Evolutionary conservation across 2,329 filamentous ascomycete species (phyloP).

Genomic region (Cryphonectria naterciae): DNA sequence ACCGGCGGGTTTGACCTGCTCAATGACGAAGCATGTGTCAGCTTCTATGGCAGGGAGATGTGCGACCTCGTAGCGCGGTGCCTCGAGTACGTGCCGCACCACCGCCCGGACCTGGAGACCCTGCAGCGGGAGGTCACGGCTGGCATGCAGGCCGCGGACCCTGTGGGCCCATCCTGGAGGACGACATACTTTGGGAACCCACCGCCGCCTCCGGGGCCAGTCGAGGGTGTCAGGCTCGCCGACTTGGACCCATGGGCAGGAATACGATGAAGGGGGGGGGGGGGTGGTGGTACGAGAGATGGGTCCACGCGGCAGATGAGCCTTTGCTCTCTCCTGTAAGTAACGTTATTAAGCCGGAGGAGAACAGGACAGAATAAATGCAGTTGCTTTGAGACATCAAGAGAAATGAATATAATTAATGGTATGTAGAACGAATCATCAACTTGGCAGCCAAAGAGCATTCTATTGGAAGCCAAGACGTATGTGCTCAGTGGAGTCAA

Average conservation of each 20-base stretch:
- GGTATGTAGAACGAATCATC: background rate
- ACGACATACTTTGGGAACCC: background rate
- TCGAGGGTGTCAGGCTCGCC: background rate
- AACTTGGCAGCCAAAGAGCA: background rate
- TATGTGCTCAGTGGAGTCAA: background rate
- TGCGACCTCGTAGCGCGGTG: slow-evolving; percentile 15
- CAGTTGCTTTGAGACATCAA: background rate
- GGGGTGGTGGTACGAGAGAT: no score
- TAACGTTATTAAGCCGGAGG: background rate
- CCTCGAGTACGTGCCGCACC: slow-evolving; percentile 11
- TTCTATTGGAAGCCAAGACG: background rate
- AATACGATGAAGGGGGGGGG: background rate
- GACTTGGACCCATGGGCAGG: slow-evolving; percentile 2
- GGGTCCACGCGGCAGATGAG: no score
- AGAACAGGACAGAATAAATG: background rate
- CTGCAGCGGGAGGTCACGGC: slow-evolving; percentile 7
- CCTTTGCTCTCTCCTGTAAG: background rate
- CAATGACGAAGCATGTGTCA: background rate
- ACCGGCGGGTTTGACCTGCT: slow-evolving; percentile 9
- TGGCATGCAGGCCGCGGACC: background rate
- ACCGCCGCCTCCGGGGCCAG: background rate
- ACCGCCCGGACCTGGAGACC: slow-evolving; percentile 4
- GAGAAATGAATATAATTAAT: background rate
- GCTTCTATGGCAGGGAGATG: background rate
- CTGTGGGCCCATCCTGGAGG: background rate